Evolutionary conservation across 805 yeast species (phyloP).

Genomic region (Candida piceae): DNA sequence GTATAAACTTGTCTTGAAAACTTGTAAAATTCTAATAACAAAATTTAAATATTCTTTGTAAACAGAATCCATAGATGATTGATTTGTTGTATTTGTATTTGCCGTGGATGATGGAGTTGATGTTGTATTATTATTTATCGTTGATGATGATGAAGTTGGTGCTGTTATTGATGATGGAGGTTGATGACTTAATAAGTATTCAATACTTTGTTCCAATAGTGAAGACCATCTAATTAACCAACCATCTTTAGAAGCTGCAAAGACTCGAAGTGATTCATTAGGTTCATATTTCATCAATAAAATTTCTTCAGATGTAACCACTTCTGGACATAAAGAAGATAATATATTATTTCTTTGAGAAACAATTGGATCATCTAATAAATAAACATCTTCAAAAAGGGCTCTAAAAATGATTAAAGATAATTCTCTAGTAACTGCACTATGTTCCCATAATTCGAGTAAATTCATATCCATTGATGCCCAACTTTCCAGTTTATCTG

Average conservation of each 20-base stretch:
- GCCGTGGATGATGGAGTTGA: no score
- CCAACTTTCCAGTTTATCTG: slow-evolving; percentile 69
- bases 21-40: slow-evolving; percentile 66
- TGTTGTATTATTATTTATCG: no score
- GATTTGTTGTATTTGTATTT: no score
- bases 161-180: not conserved
- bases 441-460: slow-evolving; percentile 66
- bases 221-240: slow-evolving; percentile 83
- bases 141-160: not conserved
- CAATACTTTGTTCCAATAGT: slow-evolving; percentile 42
- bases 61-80: slow-evolving; percentile 3
- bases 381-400: slow-evolving; percentile 86
- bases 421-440: slow-evolving; percentile 64
- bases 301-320: slow-evolving; percentile 66
- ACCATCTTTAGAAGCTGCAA: slow-evolving; percentile 72
- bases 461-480: slow-evolving; percentile 77
- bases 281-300: slow-evolving; percentile 60
- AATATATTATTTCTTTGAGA: slow-evolving; percentile 71
- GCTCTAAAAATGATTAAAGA: slow-evolving; percentile 76
- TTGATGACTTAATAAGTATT: slow-evolving; percentile 16
- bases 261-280: slow-evolving; percentile 54
- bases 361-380: slow-evolving; percentile 89
- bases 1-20: slow-evolving; percentile 82
- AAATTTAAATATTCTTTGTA: slow-evolving; percentile 28
- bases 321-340: slow-evolving; percentile 78